A percentile compares a stretch with the other conserved stretches of the same genome.
These are phyloP conservation scores for Calonectria naviculata DNA, from an alignment of 2,329 filamentous ascomycete genomes.

Conservation along the genomic window DNA sequence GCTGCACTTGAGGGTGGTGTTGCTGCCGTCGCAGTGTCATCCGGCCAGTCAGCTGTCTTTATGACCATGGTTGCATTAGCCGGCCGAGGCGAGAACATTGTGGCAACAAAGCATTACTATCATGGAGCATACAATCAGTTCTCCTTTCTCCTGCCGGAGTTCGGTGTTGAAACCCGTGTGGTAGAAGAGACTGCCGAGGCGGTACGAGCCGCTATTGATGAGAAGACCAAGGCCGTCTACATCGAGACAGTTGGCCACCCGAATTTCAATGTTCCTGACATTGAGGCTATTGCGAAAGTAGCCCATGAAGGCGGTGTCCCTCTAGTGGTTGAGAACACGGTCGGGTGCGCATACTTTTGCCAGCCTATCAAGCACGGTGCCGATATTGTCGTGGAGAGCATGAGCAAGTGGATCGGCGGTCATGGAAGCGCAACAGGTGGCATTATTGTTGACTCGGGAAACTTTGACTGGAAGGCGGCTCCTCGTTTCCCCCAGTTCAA, in stretches of 20 bases:
- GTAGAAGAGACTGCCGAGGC: slow-evolving; percentile 81
- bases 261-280: slow-evolving; percentile 91
- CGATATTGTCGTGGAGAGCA: slow-evolving; percentile 92
- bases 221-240: slow-evolving; percentile 90
- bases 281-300: slow-evolving; percentile 83
- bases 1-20: background rate
- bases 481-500: slow-evolving; percentile 93
- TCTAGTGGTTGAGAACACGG: slow-evolving; percentile 85
- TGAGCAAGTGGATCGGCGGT: slow-evolving; percentile 95
- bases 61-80: slow-evolving; percentile 85
- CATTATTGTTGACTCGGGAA: slow-evolving; percentile 85
- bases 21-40: slow-evolving; percentile 56
- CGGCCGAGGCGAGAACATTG: slow-evolving; percentile 88
- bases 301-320: slow-evolving; percentile 76
- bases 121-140: slow-evolving; percentile 97
- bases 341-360: slow-evolving; percentile 80
- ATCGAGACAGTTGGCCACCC: slow-evolving; percentile 94
- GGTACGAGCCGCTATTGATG: slow-evolving; percentile 84
- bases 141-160: slow-evolving; percentile 84
- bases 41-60: slow-evolving; percentile 91
- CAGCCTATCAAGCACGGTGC: slow-evolving; percentile 89
- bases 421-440: slow-evolving; percentile 92
- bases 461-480: slow-evolving; percentile 89
- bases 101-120: slow-evolving; percentile 89
- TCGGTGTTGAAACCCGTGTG: slow-evolving; percentile 89